A percentile compares a stretch with the other conserved stretches of the same genome.
Evolutionary conservation across 345 rosid species (phyloP).

Genomic region (Eucalyptus cloeziana): DNA sequence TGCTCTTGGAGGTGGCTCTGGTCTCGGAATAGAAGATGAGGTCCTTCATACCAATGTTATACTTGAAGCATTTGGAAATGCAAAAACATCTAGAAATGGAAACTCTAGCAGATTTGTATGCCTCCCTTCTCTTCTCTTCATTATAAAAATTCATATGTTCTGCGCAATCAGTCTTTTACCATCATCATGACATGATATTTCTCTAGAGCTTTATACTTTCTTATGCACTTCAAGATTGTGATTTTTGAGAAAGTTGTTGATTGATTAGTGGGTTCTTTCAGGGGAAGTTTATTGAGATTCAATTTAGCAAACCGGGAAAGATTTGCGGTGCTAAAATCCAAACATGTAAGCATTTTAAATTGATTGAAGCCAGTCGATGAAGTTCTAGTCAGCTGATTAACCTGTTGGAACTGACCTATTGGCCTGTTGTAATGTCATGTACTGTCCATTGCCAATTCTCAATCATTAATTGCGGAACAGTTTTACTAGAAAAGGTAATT

Average conservation of each 20-base stretch:
- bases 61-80: conserved; percentile 97
- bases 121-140: background rate
- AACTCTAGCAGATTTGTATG: conserved; percentile 97
- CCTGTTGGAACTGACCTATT: conserved; percentile 9
- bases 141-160: background rate
- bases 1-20: conserved; percentile 66
- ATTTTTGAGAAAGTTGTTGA: background rate
- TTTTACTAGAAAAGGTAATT: conserved; percentile 87
- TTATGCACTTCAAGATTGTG: background rate
- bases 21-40: conserved; percentile 53
- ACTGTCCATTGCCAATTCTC: background rate
- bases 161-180: background rate
- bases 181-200: background rate
- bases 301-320: conserved; percentile 69
- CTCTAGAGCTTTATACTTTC: background rate
- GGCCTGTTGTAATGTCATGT: background rate
- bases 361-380: background rate
- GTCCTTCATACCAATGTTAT: conserved; percentile 58
- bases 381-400: background rate
- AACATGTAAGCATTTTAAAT: conserved; percentile 50
- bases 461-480: conserved; percentile 9
- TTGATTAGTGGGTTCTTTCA: background rate
- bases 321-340: conserved; percentile 79
- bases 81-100: conserved; percentile 81
- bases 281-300: conserved; percentile 90